Evolutionary conservation across 1,284 basidiomycete species (phyloP).

Genomic region (Albatrellus sp.): DNA sequence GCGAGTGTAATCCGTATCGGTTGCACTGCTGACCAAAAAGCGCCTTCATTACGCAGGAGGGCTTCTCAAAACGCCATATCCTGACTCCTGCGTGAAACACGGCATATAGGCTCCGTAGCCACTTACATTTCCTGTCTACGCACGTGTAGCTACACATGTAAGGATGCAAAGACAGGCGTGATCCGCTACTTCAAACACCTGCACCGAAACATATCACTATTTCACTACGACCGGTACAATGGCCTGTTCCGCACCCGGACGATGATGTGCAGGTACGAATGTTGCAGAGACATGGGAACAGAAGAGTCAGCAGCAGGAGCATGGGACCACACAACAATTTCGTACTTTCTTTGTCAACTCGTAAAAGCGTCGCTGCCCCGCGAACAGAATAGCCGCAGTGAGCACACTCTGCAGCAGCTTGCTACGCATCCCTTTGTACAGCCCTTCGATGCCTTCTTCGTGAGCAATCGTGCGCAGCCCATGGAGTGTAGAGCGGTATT

Average conservation of each 20-base stretch:
- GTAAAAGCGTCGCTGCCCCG: slow-evolving; percentile 68
- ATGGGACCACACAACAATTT: not conserved
- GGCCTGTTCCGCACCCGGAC: not conserved
- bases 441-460: slow-evolving; percentile 68
- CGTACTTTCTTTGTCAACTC: slow-evolving; percentile 49
- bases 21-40: too few species aligned
- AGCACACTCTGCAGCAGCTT: slow-evolving; percentile 86
- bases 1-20: too few species aligned
- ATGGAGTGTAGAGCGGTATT: slow-evolving; percentile 62
- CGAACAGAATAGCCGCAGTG: slow-evolving; percentile 84
- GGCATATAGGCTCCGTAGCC: too few species aligned
- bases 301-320: not conserved
- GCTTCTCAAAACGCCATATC: too few species aligned
- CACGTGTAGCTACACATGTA: too few species aligned
- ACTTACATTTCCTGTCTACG: too few species aligned
- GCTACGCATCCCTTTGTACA: slow-evolving; percentile 77
- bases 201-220: not conserved
- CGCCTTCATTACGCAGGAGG: too few species aligned
- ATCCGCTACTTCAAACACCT: not conserved
- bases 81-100: too few species aligned
- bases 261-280: not conserved
- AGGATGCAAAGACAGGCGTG: not conserved
- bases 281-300: not conserved
- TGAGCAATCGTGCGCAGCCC: slow-evolving; percentile 60
- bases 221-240: not conserved